Conservation (phyloP, 2,329 filamentous ascomycete genomes). For the Colletotrichum magnum region DNA sequence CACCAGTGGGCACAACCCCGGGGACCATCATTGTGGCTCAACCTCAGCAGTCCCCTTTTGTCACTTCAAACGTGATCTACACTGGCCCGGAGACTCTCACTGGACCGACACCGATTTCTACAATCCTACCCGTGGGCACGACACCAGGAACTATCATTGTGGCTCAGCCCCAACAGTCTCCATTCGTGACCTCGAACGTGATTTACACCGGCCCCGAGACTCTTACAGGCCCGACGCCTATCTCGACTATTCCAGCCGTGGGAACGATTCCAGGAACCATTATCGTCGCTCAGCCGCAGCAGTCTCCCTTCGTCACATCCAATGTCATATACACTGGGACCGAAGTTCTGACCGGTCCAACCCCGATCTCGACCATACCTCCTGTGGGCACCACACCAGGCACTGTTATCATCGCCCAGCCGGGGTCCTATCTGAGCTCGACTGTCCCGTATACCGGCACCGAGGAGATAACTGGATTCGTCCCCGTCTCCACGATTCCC, state of each 20-base stretch:
- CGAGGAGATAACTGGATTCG: neutral
- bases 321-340: neutral
- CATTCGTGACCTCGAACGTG: slow-evolving; percentile 1
- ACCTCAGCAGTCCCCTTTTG: neutral
- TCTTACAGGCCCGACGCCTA: neutral
- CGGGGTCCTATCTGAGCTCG: neutral
- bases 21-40: neutral
- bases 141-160: neutral
- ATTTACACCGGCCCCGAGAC: neutral
- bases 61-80: slow-evolving; percentile 7
- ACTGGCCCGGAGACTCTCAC: neutral
- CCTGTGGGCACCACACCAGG: slow-evolving; percentile 25
- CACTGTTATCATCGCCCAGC: neutral
- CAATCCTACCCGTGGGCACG: neutral
- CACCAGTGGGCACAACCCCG: neutral
- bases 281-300: neutral
- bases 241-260: neutral
- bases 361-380: slow-evolving; percentile 11
- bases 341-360: neutral
- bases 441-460: neutral
- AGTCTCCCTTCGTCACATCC: neutral
- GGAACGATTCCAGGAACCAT: neutral
- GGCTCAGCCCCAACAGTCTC: neutral
- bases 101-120: neutral
- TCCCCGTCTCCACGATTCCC: neutral